Base-by-base conservation (phyloP, 2,329 filamentous ascomycete species). In the Penicillium griseofulvum region DNA sequence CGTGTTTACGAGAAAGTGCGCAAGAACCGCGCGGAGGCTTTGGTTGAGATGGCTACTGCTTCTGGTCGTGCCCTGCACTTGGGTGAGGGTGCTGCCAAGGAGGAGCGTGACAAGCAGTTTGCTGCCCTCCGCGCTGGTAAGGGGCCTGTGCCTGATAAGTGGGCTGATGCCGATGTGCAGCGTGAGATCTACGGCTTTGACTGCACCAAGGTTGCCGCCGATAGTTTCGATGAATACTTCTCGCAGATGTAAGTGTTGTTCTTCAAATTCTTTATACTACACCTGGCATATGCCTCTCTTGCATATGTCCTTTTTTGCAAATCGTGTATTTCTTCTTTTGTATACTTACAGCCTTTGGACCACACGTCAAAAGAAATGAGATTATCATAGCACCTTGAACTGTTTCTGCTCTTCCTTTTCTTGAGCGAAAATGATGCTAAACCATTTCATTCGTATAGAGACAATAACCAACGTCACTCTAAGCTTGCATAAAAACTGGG, bases 111-210 rank as follows among this genome's bases (percentile, higher is more conserved):
- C 60, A 79, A 75, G 67, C 74, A 79, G 49, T 85, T 85, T 68
- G 80, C 78, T 52, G 80, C 80, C 50, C 76, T 82, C 57, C 78
- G 76, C 59, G 67, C 75, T 62, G 74, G 73, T 51, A 80, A 78
- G 66, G 78, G 78, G 1, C 78, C 76, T 19, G 73, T 74, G 9
- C 74, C 74, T 10, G 86, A 88, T 72, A 88, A 87, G 74, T 88
- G 86, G 86, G 84, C 84, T 3, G 87, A 86, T 69, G 84, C 85
- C 10, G 85, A 88, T 64, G 83, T 88, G 39, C 86, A 88, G 71
- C 79, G 81, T 70, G 81, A 82, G 78, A 83, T 88, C 57, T 88
- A 88, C 70, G 80, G 81, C 11, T 79, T 85, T 65, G 85, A 88
- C 70, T 86, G 84, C 65, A 77, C 83, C 47, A 72, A 77, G 64